Conservation (phyloP, 148 eudicot species). For the Camellia granthamiana region DNA sequence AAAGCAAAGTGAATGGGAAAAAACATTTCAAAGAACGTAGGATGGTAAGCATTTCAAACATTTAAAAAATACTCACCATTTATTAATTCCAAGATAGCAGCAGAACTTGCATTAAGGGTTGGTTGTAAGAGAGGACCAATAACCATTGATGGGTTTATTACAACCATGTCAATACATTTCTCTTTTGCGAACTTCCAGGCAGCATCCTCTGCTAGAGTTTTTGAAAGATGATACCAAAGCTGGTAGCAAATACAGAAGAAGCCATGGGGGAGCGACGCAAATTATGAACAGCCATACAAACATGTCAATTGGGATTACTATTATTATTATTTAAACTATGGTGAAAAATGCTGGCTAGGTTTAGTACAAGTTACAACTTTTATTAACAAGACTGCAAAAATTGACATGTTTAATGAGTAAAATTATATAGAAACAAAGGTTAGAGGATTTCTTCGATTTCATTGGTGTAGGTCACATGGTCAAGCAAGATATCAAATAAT, state of each 20-base stretch:
- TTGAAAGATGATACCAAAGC: slow-evolving; percentile 44
- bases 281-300: background rate
- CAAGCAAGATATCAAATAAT: too few species aligned
- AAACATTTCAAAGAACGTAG: background rate
- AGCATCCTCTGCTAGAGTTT: slow-evolving; percentile 56
- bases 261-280: background rate
- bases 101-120: slow-evolving; percentile 41
- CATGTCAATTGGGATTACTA: background rate
- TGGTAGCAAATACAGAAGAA: slow-evolving; percentile 4
- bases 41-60: background rate
- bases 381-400: too few species aligned
- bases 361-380: too few species aligned
- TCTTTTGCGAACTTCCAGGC: slow-evolving; percentile 53
- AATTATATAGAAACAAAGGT: too few species aligned
- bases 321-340: too few species aligned
- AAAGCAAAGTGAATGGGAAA: background rate
- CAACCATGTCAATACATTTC: slow-evolving; percentile 45
- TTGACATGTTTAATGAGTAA: too few species aligned
- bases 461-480: too few species aligned
- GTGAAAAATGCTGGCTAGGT: too few species aligned
- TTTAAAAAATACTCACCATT: slow-evolving; percentile 25
- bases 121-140: slow-evolving; percentile 57
- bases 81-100: slow-evolving; percentile 27
- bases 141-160: slow-evolving; percentile 43
- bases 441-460: too few species aligned